Evolutionary conservation across 2,329 filamentous ascomycete species (phyloP).

Genomic region (Venturia nashicola): DNA sequence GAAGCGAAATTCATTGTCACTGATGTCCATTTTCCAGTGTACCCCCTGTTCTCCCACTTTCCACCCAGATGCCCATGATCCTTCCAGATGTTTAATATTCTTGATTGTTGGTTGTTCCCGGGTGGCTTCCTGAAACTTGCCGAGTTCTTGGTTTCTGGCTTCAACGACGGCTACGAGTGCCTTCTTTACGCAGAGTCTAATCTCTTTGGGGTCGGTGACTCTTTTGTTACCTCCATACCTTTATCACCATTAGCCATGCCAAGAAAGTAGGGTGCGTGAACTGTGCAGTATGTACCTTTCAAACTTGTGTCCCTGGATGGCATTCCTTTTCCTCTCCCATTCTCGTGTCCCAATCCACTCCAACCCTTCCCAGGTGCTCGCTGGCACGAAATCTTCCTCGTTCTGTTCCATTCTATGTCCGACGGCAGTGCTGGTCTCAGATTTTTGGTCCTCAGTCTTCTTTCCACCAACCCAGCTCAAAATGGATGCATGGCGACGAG

Average conservation of each 20-base stretch:
- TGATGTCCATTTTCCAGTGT: not conserved
- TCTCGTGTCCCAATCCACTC: slow-evolving; percentile 40
- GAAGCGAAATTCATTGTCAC: not conserved
- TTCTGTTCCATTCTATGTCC: not conserved
- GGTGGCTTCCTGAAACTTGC: slow-evolving; percentile 11
- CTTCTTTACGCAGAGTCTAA: slow-evolving; percentile 37
- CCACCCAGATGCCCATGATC: slow-evolving; percentile 18
- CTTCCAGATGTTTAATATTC: slow-evolving; percentile 18
- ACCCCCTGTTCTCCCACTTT: not conserved
- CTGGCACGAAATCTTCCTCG: not conserved
- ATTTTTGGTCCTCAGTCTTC: not conserved
- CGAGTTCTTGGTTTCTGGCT: slow-evolving; percentile 21
- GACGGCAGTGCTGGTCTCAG: not conserved
- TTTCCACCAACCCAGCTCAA: not conserved
- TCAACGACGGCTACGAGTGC: slow-evolving; percentile 44
- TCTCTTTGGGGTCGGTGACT: slow-evolving; percentile 21
- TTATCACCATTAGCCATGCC: not conserved
- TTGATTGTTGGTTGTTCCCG: slow-evolving; percentile 18
- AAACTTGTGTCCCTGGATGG: slow-evolving; percentile 22
- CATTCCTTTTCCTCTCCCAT: slow-evolving; percentile 24
- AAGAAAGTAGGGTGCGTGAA: not conserved
- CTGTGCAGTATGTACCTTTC: slow-evolving; percentile 18
- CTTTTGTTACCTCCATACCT: not conserved
- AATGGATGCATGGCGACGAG: slow-evolving; percentile 1
- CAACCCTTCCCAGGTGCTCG: slow-evolving; percentile 36